phyloP scores from a whole-genome alignment of 2,329 filamentous ascomycete species.

The Aspergillus fumigatiaffinis region DNA sequence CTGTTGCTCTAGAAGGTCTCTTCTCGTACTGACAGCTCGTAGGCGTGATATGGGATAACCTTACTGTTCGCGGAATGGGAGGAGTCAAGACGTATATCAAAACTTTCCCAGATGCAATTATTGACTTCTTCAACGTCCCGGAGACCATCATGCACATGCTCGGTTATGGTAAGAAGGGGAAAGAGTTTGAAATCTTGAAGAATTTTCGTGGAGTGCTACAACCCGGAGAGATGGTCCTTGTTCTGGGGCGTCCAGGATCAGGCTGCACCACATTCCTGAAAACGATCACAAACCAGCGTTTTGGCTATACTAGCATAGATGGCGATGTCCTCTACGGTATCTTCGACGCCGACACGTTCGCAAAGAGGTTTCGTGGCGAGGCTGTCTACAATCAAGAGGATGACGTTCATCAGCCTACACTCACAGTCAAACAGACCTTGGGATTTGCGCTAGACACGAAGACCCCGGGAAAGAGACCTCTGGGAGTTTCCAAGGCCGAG shows the following conservation, averaged over 20 bases:
- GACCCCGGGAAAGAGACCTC: slow-evolving; percentile 73
- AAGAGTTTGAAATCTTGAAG: slow-evolving; percentile 69
- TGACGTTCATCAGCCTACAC: slow-evolving; percentile 77
- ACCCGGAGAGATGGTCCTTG: slow-evolving; percentile 84
- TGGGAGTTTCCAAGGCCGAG: slow-evolving; percentile 65
- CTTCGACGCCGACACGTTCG: slow-evolving; percentile 66
- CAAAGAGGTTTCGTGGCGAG: slow-evolving; percentile 70
- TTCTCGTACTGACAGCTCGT: not conserved
- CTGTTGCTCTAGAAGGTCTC: not conserved
- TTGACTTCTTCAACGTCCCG: slow-evolving; percentile 72
- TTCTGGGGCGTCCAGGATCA: slow-evolving; percentile 71
- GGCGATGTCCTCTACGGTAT: slow-evolving; percentile 76
- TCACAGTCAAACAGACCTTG: slow-evolving; percentile 84
- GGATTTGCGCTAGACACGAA: slow-evolving; percentile 82
- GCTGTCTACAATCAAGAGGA: slow-evolving; percentile 84
- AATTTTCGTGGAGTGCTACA: slow-evolving; percentile 60
- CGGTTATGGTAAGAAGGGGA: slow-evolving; percentile 63
- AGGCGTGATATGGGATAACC: slow-evolving; percentile 70
- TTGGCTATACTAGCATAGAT: slow-evolving; percentile 56
- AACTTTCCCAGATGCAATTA: slow-evolving; percentile 74
- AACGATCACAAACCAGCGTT: slow-evolving; percentile 63
- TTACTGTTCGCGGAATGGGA: slow-evolving; percentile 72
- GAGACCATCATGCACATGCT: slow-evolving; percentile 61
- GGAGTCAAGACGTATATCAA: slow-evolving; percentile 67
- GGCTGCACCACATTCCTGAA: slow-evolving; percentile 69